Evolutionary conservation across 306 rosid species (phyloP).

Genomic region (Quercus robur): DNA sequence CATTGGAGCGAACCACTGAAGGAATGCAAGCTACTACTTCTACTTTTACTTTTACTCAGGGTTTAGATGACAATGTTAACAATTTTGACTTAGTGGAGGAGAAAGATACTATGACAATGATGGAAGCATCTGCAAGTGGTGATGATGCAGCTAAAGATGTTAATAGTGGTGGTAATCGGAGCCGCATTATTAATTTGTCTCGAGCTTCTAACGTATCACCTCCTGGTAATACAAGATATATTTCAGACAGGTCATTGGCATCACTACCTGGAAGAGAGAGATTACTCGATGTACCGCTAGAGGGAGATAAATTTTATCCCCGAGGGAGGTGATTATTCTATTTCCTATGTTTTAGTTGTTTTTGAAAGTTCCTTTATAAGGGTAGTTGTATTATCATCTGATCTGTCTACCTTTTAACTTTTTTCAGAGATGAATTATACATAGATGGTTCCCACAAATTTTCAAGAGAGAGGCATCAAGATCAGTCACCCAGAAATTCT

Average conservation of each 20-base stretch:
- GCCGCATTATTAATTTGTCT: slow-evolving; percentile 69
- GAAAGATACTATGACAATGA: slow-evolving; percentile 29
- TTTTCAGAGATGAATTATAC: slow-evolving; percentile 68
- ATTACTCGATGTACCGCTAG: slow-evolving; percentile 38
- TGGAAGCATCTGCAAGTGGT: slow-evolving; percentile 38
- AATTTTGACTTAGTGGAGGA: slow-evolving; percentile 35
- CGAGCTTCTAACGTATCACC: slow-evolving; percentile 46
- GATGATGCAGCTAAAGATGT: slow-evolving; percentile 55
- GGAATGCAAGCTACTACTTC: slow-evolving; percentile 35
- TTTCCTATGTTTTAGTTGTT: neutral
- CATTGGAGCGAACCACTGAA: slow-evolving; percentile 18
- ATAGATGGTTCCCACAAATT: slow-evolving; percentile 48
- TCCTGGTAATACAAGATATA: slow-evolving; percentile 55
- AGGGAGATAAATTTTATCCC: slow-evolving; percentile 43
- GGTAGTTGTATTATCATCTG: slow-evolving; percentile 3
- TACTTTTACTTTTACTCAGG: slow-evolving; percentile 23
- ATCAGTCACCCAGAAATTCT: slow-evolving; percentile 57
- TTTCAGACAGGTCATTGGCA: slow-evolving; percentile 41
- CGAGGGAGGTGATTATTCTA: slow-evolving; percentile 71
- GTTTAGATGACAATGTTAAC: slow-evolving; percentile 40
- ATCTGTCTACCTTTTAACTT: slow-evolving; percentile 10
- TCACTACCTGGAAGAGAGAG: slow-evolving; percentile 56
- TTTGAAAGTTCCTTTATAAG: neutral
- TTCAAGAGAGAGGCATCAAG: slow-evolving; percentile 70
- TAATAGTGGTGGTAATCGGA: slow-evolving; percentile 44